These are phyloP conservation scores for Claviceps sp. DNA, from an alignment of 2,329 filamentous ascomycete genomes.

Conservation along the genomic window DNA sequence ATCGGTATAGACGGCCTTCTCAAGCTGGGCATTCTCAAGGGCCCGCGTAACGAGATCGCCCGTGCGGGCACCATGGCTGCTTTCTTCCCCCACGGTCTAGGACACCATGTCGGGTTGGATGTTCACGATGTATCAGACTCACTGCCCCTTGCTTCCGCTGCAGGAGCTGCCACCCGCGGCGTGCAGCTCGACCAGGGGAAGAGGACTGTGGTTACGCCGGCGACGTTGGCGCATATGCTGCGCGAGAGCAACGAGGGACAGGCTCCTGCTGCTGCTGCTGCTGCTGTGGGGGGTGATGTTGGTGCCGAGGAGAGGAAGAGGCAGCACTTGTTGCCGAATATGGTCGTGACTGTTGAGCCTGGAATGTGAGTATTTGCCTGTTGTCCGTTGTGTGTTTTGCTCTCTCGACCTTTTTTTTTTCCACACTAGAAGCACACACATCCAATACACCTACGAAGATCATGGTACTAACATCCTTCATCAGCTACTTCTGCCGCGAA, in stretches of 20 bases:
- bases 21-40: conserved; percentile 56
- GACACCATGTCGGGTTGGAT: conserved; percentile 53
- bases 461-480: background rate
- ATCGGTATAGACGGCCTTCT: conserved; percentile 61
- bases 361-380: conserved; percentile 40
- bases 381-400: background rate
- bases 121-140: conserved; percentile 44
- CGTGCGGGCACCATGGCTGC: conserved; percentile 40
- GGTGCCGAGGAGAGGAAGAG: conserved; percentile 13
- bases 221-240: conserved; percentile 15
- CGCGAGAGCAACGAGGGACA: conserved; percentile 1
- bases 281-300: background rate
- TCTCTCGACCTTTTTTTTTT: background rate
- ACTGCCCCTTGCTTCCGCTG: conserved; percentile 22
- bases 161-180: conserved; percentile 19
- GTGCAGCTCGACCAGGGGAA: conserved; percentile 23
- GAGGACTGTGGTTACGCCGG: conserved; percentile 26
- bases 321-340: conserved; percentile 40
- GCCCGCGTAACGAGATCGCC: conserved; percentile 43
- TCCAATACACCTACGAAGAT: background rate
- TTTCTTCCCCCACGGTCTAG: conserved; percentile 54
- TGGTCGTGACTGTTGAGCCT: conserved; percentile 70
- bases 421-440: background rate
- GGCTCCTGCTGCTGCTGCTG: background rate
- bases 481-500: conserved; percentile 59